These are phyloP conservation scores for Arthrobotrys sphaeroides DNA, from an alignment of 2,329 filamentous ascomycete species.

Conservation along the genomic window DNA sequence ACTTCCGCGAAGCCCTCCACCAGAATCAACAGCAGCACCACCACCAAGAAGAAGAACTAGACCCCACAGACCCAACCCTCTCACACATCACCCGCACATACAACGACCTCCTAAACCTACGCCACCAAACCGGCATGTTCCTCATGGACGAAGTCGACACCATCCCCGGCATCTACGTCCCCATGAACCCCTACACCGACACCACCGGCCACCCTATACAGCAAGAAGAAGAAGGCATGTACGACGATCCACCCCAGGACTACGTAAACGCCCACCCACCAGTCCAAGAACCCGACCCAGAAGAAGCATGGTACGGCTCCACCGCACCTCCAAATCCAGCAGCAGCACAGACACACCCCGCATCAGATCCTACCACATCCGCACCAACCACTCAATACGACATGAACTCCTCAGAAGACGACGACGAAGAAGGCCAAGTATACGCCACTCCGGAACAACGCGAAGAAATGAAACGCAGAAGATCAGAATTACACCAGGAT, in stretches of 20 bases:
- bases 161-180: constrained; percentile 13
- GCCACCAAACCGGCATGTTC: constrained; percentile 35
- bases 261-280: constrained; percentile 48
- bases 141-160: constrained; percentile 32
- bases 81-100: constrained; percentile 32
- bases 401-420: background rate
- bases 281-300: constrained; percentile 12
- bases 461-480: constrained; percentile 33
- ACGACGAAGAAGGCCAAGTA: constrained; percentile 42
- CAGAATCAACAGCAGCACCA: background rate
- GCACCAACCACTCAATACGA: background rate
- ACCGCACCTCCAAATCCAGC: too few species aligned
- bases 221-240: constrained; percentile 45
- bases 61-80: background rate
- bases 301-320: background rate
- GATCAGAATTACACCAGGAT: constrained; percentile 33
- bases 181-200: background rate
- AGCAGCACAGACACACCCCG: background rate
- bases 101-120: constrained; percentile 26
- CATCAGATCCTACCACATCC: too few species aligned
- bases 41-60: background rate
- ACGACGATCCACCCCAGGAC: constrained; percentile 40
- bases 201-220: background rate
- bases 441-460: constrained; percentile 43
- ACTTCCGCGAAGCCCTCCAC: constrained; percentile 34